Evolutionary conservation across 139 green algal species (phyloP).

Genomic region (Chlorella sp.): DNA sequence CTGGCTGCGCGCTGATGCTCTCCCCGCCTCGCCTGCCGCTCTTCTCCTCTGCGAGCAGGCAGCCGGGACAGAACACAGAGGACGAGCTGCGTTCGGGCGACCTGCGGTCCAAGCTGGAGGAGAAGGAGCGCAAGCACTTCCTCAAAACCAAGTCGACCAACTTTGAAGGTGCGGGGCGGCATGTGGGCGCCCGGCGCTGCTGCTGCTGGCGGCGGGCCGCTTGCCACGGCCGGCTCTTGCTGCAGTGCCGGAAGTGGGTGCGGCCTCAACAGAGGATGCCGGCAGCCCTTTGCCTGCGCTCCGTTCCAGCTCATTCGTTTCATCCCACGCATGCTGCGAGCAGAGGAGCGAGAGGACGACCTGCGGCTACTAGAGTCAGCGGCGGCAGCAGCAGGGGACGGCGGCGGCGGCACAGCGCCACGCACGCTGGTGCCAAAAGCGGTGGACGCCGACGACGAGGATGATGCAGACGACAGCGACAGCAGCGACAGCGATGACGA

Average conservation of each 20-base stretch:
- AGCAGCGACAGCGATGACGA: constrained; percentile 70
- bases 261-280: no score
- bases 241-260: not conserved
- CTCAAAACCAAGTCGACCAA: constrained; percentile 57
- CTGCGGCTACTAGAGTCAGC: constrained; percentile 75
- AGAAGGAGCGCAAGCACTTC: constrained; percentile 84
- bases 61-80: constrained; percentile 63
- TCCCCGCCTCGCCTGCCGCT: no score
- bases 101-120: constrained; percentile 72
- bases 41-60: constrained; percentile 30
- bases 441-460: constrained; percentile 79
- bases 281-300: no score
- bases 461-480: constrained; percentile 75
- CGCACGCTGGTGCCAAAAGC: constrained; percentile 77
- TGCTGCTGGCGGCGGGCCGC: not conserved
- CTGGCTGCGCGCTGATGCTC: no score
- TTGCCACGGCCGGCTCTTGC: not conserved
- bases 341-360: constrained; percentile 83
- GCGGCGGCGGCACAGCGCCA: not conserved
- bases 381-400: constrained; percentile 27
- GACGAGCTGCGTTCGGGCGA: constrained; percentile 63
- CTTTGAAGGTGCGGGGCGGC: constrained; percentile 74
- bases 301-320: no score
- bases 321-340: no score
- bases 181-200: not conserved